phyloP scores from a whole-genome alignment of 345 rosid species.

The Populus alba region DNA sequence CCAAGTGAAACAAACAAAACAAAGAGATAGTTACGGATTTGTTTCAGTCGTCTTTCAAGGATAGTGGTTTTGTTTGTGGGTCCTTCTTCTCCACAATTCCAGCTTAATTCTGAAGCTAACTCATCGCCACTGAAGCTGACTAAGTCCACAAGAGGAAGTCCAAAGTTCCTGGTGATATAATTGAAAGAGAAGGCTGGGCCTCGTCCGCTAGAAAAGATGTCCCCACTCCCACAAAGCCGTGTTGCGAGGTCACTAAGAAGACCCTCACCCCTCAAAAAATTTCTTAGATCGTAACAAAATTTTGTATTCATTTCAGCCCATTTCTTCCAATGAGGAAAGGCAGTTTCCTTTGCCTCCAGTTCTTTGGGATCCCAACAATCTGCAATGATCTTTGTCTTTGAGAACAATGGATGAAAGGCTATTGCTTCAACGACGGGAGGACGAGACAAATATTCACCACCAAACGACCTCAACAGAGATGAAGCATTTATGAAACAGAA shows the following conservation, averaged over 20 bases:
- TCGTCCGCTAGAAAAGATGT: slow-evolving; percentile 69
- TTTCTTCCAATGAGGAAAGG: slow-evolving; percentile 87
- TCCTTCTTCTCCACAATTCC: slow-evolving; percentile 98
- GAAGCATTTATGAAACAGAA: slow-evolving; percentile 82
- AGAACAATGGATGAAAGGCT: slow-evolving; percentile 81
- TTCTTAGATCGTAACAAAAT: slow-evolving; percentile 63
- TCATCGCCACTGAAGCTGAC: slow-evolving; percentile 68
- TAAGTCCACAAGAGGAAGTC: slow-evolving; percentile 81
- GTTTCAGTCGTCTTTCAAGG: slow-evolving; percentile 81
- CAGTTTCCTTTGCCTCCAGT: slow-evolving; percentile 34
- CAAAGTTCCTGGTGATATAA: slow-evolving; percentile 64
- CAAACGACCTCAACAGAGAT: slow-evolving; percentile 58
- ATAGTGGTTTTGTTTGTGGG: slow-evolving; percentile 61
- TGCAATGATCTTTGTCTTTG: slow-evolving; percentile 68
- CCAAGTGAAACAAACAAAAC: slow-evolving; percentile 71
- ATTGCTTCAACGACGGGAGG: slow-evolving; percentile 89
- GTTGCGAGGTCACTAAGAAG: slow-evolving; percentile 76
- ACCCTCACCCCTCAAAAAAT: slow-evolving; percentile 70
- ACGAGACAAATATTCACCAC: slow-evolving; percentile 68
- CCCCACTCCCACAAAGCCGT: slow-evolving; percentile 90
- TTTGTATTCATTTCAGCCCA: slow-evolving; percentile 78
- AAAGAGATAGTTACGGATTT: slow-evolving; percentile 78
- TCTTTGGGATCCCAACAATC: slow-evolving; percentile 71
- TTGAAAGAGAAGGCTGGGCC: slow-evolving; percentile 88
- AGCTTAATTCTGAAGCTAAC: slow-evolving; percentile 67